Conservation (phyloP, 1,284 basidiomycete species). For the Acaromyces ingoldii region DNA sequence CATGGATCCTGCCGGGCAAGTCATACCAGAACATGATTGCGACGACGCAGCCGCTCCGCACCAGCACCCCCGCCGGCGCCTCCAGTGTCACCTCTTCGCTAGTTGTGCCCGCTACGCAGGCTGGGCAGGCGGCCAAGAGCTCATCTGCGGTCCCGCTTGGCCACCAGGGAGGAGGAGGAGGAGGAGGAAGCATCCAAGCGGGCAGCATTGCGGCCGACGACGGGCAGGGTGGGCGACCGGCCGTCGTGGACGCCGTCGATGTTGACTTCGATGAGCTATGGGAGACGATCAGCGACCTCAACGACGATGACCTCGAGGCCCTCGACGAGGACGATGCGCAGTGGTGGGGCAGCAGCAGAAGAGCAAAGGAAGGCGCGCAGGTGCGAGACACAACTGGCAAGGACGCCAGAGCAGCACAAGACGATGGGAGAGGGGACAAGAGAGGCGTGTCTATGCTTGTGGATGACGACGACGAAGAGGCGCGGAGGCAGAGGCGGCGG, state of each 20-base stretch:
- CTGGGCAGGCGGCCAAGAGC: background rate
- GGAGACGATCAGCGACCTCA: conserved; percentile 30
- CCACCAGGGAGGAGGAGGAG: no score
- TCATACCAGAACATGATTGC: conserved; percentile 20
- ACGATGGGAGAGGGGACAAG: background rate
- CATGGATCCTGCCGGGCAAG: conserved; percentile 79
- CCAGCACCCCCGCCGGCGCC: background rate
- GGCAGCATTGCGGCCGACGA: no score
- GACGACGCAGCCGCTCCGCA: background rate
- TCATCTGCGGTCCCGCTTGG: background rate
- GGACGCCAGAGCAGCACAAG: background rate
- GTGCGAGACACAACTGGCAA: background rate
- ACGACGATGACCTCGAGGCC: conserved; percentile 27
- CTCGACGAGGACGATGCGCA: conserved; percentile 17
- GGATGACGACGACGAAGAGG: no score
- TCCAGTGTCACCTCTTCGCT: background rate
- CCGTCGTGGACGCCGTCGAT: background rate
- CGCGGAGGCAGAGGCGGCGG: no score
- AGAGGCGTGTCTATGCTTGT: background rate
- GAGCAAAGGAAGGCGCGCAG: conserved; percentile 2
- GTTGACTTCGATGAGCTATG: conserved; percentile 33
- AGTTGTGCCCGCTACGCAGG: background rate
- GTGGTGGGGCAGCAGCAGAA: conserved; percentile 22
- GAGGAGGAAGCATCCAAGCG: no score
- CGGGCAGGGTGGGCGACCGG: no score